A percentile compares a stretch with the other conserved stretches of the same genome.
Conservation (phyloP, 495 filamentous ascomycete genomes). For the Xylaria castorea region DNA sequence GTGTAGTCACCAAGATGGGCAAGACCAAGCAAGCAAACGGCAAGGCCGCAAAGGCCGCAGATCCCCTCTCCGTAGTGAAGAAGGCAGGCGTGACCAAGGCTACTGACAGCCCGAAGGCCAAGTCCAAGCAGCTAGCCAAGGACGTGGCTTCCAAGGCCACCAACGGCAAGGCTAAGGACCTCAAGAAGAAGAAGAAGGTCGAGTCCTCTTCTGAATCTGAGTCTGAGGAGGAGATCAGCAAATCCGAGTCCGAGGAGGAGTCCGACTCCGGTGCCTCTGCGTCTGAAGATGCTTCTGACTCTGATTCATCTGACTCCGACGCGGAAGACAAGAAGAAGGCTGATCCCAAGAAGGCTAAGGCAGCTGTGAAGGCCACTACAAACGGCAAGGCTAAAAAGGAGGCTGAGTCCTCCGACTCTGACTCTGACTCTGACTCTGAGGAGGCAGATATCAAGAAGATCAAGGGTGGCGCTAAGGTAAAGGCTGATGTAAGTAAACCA, state of each 20-base stretch:
- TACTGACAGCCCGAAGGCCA: constrained; percentile 53
- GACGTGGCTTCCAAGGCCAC: constrained; percentile 49
- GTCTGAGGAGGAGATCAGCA: constrained; percentile 40
- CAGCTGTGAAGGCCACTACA: constrained; percentile 39
- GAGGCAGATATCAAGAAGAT: constrained; percentile 27
- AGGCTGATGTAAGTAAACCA: constrained; percentile 36
- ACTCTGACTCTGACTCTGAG: constrained; percentile 48
- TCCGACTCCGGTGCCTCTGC: constrained; percentile 40
- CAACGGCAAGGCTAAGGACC: constrained; percentile 50
- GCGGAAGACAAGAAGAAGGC: constrained; percentile 55
- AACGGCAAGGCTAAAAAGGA: constrained; percentile 39
- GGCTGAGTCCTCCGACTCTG: constrained; percentile 27
- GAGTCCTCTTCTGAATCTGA: constrained; percentile 49
- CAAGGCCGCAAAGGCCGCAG: constrained; percentile 46
- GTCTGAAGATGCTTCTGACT: constrained; percentile 40
- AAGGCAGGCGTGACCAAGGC: constrained; percentile 52
- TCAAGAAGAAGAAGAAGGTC: constrained; percentile 61
- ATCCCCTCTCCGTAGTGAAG: constrained; percentile 47
- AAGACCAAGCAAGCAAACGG: constrained; percentile 61
- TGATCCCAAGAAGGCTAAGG: constrained; percentile 51
- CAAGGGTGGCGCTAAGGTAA: constrained; percentile 11
- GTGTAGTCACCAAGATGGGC: constrained; percentile 54
- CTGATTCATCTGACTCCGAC: constrained; percentile 40
- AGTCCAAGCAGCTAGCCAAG: constrained; percentile 61
- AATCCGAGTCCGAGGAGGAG: constrained; percentile 30